Percentiles rank a stretch among this genome's conserved stretches.
Evolutionary conservation across 2,329 filamentous ascomycete species (phyloP).

Genomic region (Blastomyces parvus): DNA sequence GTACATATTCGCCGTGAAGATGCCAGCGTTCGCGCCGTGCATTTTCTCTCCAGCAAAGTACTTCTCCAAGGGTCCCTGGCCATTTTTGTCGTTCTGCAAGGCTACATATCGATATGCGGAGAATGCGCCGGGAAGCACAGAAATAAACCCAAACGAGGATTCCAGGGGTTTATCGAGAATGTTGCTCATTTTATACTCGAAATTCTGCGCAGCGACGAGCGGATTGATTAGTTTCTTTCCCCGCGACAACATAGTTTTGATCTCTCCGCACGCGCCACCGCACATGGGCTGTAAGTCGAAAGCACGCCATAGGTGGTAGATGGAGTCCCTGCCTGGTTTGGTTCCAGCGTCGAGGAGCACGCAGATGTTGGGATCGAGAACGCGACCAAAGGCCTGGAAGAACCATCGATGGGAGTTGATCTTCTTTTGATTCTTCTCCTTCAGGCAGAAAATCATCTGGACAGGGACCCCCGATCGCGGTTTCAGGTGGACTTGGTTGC

Average conservation of each 20-base stretch:
- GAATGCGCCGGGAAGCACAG: constrained; percentile 90
- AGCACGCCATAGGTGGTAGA: constrained; percentile 97
- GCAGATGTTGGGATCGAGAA: constrained; percentile 92
- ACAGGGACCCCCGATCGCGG: constrained; percentile 77
- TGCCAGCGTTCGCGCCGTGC: constrained; percentile 82
- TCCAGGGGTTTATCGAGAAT: constrained; percentile 97
- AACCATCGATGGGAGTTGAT: constrained; percentile 99
- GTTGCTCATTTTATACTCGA: constrained; percentile 99
- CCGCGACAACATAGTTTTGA: constrained; percentile 88
- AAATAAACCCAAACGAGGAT: constrained; percentile 95
- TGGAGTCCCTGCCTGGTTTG: constrained; percentile 83
- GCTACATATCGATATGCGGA: constrained; percentile 96
- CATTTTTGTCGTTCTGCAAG: constrained; percentile 92
- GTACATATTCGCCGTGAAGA: constrained; percentile 82
- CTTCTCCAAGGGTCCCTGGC: constrained; percentile 83
- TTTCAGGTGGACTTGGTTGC: constrained; percentile 74
- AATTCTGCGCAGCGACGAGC: constrained; percentile 91
- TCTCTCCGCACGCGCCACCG: constrained; percentile 93
- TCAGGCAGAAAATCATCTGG: constrained; percentile 94
- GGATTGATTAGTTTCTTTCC: constrained; percentile 89
- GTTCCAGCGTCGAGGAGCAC: constrained; percentile 94
- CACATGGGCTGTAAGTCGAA: constrained; percentile 98
- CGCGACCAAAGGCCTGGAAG: constrained; percentile 89
- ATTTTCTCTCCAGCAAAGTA: constrained; percentile 97
- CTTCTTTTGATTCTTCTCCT: constrained; percentile 99